Conservation (phyloP, 1,284 basidiomycete genomes). For the Peniophora sp. region DNA sequence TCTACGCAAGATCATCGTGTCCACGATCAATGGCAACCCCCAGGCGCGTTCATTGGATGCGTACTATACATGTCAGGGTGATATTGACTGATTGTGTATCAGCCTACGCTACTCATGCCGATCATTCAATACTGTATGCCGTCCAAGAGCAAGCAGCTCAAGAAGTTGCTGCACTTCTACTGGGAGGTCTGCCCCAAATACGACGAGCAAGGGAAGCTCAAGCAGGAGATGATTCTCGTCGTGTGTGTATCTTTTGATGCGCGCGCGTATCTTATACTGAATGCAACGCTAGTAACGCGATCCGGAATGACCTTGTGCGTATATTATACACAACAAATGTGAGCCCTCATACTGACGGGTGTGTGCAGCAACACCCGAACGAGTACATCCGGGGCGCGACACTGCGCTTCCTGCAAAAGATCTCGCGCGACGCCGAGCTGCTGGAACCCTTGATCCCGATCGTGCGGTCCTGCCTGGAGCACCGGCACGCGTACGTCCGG, state of each 20-base stretch:
- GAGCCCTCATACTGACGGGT: constrained; percentile 1
- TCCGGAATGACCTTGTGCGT: constrained; percentile 90
- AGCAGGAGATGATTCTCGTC: constrained; percentile 99
- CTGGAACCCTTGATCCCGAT: constrained; percentile 95
- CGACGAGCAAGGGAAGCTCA: constrained; percentile 94
- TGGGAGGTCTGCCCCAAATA: constrained; percentile 99
- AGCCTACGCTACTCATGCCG: constrained; percentile 93
- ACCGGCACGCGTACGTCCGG: constrained; percentile 96
- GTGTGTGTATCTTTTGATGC: constrained; percentile 54
- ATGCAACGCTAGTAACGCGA: constrained; percentile 68
- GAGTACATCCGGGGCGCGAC: constrained; percentile 99
- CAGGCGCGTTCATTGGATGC: constrained; percentile 37
- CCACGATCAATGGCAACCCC: constrained; percentile 92
- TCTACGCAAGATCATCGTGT: constrained; percentile 90
- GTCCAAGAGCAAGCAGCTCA: constrained; percentile 92
- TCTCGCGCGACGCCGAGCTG: constrained; percentile 87
- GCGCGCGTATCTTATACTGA: constrained; percentile 13
- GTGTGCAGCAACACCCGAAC: constrained; percentile 89
- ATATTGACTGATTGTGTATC: not conserved
- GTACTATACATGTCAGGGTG: not conserved
- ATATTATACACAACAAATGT: not conserved
- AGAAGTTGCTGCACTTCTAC: constrained; percentile 98
- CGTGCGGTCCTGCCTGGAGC: constrained; percentile 91
- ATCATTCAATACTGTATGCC: constrained; percentile 98
- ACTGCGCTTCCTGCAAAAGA: constrained; percentile 94